These are phyloP conservation scores for Mortierella claussenii DNA, from an alignment of 192 early-diverging fungal genomes.

Conservation along the genomic window DNA sequence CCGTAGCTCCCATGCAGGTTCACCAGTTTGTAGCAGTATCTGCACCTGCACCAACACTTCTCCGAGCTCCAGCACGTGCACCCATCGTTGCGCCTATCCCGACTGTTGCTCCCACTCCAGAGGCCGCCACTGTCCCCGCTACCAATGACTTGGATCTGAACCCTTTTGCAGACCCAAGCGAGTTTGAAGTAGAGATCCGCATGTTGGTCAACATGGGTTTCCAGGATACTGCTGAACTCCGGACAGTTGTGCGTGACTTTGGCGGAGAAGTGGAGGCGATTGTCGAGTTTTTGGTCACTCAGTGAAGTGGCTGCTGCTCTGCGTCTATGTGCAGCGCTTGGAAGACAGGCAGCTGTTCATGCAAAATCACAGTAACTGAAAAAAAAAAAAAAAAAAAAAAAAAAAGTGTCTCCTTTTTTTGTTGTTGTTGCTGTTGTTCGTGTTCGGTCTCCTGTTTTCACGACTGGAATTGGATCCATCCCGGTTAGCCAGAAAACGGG, in stretches of 20 bases:
- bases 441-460: too few species aligned
- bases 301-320: not conserved
- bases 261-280: constrained; percentile 48
- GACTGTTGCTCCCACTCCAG: not conserved
- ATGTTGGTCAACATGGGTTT: constrained; percentile 37
- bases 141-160: constrained; percentile 6
- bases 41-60: not conserved
- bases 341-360: too few species aligned
- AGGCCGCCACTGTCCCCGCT: not conserved
- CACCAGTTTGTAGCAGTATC: not conserved
- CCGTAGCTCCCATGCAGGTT: too few species aligned
- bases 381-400: not conserved
- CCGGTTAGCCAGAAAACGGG: too few species aligned
- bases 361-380: too few species aligned
- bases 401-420: too few species aligned
- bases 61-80: not conserved
- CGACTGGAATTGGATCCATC: too few species aligned
- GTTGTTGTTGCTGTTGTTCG: too few species aligned
- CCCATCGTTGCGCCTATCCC: not conserved
- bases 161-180: constrained; percentile 41
- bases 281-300: constrained; percentile 21
- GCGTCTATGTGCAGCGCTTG: not conserved
- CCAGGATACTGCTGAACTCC: constrained; percentile 23
- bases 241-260: constrained; percentile 31
- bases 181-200: constrained; percentile 39